phyloP scores from a whole-genome alignment of 2,329 filamentous ascomycete genomes.

The Bipolaris bicolor region DNA sequence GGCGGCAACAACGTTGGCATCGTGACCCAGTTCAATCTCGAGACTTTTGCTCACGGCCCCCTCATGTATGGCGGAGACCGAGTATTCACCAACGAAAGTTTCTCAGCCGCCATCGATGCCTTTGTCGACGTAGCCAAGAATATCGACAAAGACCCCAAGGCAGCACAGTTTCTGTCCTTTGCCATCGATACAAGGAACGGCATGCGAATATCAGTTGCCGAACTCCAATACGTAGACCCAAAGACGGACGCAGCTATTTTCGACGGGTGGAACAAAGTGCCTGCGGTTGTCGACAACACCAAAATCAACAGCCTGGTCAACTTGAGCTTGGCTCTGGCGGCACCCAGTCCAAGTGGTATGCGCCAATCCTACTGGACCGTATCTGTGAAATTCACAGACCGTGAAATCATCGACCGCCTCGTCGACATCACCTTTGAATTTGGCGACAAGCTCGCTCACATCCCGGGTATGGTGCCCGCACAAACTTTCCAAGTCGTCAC shows the following conservation, averaged over 20 bases:
- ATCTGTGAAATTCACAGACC: conserved; percentile 25
- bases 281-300: conserved; percentile 21
- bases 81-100: conserved; percentile 12
- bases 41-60: conserved; percentile 24
- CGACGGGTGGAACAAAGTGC: conserved; percentile 8
- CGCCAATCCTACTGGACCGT: conserved; percentile 30
- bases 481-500: conserved; percentile 30
- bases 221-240: conserved; percentile 13
- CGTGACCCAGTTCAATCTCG: conserved; percentile 30
- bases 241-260: conserved; percentile 8
- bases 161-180: conserved; percentile 8
- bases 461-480: conserved; percentile 19
- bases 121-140: conserved; percentile 14
- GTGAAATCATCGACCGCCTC: conserved; percentile 13
- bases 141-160: conserved; percentile 7
- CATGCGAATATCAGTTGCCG: background rate
- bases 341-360: conserved; percentile 12
- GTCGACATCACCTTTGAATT: conserved; percentile 21
- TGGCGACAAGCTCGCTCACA: conserved; percentile 6
- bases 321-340: conserved; percentile 20
- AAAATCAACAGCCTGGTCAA: conserved; percentile 24
- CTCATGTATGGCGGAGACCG: conserved; percentile 11
- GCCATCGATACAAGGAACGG: background rate
- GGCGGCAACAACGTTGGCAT: conserved; percentile 43
- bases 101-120: conserved; percentile 26